Evolutionary conservation across 176 grass and related monocot species (phyloP).

Genomic region (Phoenix dactylifera): DNA sequence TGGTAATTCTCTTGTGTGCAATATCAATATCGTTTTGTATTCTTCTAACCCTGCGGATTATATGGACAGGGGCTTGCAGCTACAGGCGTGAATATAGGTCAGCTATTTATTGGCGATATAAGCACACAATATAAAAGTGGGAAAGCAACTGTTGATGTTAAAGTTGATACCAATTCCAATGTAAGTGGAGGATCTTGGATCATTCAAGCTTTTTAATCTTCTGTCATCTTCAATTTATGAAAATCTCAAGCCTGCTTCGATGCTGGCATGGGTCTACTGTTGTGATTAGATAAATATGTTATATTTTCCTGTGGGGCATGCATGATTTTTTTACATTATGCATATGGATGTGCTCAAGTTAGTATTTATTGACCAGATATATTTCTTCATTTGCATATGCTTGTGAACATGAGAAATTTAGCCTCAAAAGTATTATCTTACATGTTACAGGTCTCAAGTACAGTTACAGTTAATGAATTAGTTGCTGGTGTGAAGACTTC

Average conservation of each 20-base stretch:
- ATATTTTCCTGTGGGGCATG: too few species aligned
- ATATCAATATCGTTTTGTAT: not conserved
- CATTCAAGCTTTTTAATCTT: too few species aligned
- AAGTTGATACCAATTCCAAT: slow-evolving; percentile 67
- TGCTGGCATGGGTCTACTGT: too few species aligned
- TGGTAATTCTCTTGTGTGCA: not conserved
- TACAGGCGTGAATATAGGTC: slow-evolving; percentile 56
- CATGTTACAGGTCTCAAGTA: slow-evolving; percentile 54
- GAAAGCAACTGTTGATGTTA: slow-evolving; percentile 62
- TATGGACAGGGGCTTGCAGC: slow-evolving; percentile 50
- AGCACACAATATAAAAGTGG: slow-evolving; percentile 52
- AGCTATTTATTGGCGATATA: slow-evolving; percentile 73
- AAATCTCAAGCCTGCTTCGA: too few species aligned
- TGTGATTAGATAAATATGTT: too few species aligned
- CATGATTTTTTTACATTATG: not conserved
- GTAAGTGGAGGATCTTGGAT: slow-evolving; percentile 20
- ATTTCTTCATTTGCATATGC: too few species aligned
- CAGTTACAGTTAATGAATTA: slow-evolving; percentile 62
- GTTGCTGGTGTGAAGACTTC: slow-evolving; percentile 57
- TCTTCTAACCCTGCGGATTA: not conserved
- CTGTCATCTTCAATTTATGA: too few species aligned
- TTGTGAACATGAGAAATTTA: too few species aligned
- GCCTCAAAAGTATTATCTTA: slow-evolving; percentile 4
- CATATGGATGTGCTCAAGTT: too few species aligned
- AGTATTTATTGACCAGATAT: too few species aligned